Evolutionary conservation across 768 basidiomycete species (phyloP).

Genomic region (Epithele typhae): DNA sequence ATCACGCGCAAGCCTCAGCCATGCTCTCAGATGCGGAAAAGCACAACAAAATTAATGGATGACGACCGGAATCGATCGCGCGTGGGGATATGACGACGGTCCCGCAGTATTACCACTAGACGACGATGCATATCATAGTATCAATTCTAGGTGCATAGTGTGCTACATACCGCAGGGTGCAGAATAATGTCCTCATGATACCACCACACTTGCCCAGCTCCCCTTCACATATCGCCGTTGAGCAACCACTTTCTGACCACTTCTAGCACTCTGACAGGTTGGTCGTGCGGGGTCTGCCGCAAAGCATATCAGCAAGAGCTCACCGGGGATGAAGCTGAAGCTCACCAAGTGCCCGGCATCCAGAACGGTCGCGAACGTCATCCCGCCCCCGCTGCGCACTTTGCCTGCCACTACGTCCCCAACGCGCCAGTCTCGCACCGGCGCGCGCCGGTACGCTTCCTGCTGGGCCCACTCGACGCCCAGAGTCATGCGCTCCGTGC

Average conservation of each 20-base stretch:
- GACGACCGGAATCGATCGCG: no score
- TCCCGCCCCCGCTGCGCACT: slow-evolving; percentile 47
- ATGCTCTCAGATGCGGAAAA: no score
- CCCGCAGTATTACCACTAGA: no score
- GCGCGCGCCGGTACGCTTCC: slow-evolving; percentile 37
- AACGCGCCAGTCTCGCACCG: slow-evolving; percentile 50
- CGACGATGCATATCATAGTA: no score
- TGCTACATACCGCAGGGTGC: no score
- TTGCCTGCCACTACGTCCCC: slow-evolving; percentile 46
- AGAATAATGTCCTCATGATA: no score
- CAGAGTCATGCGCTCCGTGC: slow-evolving; percentile 56
- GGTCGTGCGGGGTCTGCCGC: slow-evolving; percentile 53
- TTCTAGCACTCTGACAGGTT: slow-evolving; percentile 48
- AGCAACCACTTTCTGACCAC: slow-evolving; percentile 45
- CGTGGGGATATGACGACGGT: no score
- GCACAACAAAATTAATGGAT: no score
- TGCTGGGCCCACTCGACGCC: slow-evolving; percentile 55
- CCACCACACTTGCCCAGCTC: no score
- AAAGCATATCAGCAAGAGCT: background rate
- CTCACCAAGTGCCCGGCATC: slow-evolving; percentile 72
- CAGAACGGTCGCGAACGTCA: slow-evolving; percentile 61
- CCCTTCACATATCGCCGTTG: no score
- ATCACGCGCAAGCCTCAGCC: no score
- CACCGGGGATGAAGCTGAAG: background rate
- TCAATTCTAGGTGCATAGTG: no score